Evolutionary conservation across 2,329 filamentous ascomycete genomes (phyloP), one percentile per base, ranked within the genome.

Genomic region (Beauveria asiatica): DNA sequence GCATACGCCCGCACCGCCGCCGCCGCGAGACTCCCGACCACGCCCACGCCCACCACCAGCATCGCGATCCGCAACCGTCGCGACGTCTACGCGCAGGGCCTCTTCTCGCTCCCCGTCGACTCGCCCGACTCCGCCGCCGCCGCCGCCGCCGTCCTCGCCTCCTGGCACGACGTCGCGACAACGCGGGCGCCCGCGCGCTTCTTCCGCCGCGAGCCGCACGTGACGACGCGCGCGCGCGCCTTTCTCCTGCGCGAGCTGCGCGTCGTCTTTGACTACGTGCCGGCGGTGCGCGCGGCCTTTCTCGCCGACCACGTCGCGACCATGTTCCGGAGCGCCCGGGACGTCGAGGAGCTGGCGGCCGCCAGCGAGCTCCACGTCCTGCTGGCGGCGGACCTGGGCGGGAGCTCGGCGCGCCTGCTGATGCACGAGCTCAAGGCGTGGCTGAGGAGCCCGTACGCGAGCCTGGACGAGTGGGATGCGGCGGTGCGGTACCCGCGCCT

Each of bases 231-330:
- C 41, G 92, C 92, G 2, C 82, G 89, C 7, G 85, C 83, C 63
- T 97, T 90, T 83, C 83, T 96, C 55, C 83, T 92, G 1, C 83
- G 93, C 48, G 93, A 97, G 70, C 76, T 97, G 3, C 85, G 86
- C 59, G 90, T 96, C 59, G 90, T 96, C 19, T 96, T 97, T 66
- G 80, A 82, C 17, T 94, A 92, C 67, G 77, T 95, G 44, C 5
- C 44, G 19, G 13, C 23, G 23, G 11, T 6, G 25, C 21, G 44
- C 67, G 83, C 88, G 8, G 92, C 96, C 68, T 96, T 92, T 63
- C 73, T 97, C 11, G 80, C 97, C 10, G 90, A 95, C 68, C 96
- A 95, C 70, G 84, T 96, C 57, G 75, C 97, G 45, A 88, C 88
- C 10, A n/a, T n/a, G n/a, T n/a, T n/a, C n/a, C n/a, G 27, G 8